Percentiles rank a stretch among this genome's conserved stretches.
These are phyloP conservation scores for Mycena capillaripes DNA, from an alignment of 768 basidiomycete genomes.

Conservation along the genomic window DNA sequence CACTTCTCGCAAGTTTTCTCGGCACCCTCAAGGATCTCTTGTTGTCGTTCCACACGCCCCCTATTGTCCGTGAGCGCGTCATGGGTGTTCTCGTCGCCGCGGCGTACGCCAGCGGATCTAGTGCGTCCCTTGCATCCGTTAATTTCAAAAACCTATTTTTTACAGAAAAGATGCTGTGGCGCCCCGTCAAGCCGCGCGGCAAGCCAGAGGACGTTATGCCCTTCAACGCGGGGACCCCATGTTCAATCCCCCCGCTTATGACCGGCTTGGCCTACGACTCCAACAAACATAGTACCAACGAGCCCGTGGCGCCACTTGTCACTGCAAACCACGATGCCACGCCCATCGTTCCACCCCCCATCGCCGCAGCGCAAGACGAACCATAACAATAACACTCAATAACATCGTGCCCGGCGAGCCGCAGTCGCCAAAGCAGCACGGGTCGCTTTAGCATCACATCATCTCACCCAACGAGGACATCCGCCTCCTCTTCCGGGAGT, in stretches of 20 bases:
- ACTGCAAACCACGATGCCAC: slow-evolving; percentile 53
- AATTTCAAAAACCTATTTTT: background rate
- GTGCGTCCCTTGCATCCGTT: slow-evolving; percentile 46
- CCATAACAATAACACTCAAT: no score
- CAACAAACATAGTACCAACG: background rate
- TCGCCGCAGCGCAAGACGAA: no score
- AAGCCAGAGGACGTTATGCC: slow-evolving; percentile 90
- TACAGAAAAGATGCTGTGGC: slow-evolving; percentile 73
- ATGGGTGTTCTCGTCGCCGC: slow-evolving; percentile 88
- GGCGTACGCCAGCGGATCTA: slow-evolving; percentile 72
- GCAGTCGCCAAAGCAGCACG: slow-evolving; percentile 25
- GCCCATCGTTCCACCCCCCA: slow-evolving; percentile 39
- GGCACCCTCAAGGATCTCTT: slow-evolving; percentile 85
- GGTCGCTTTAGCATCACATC: slow-evolving; percentile 43
- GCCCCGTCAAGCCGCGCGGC: slow-evolving; percentile 80
- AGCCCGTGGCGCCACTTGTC: slow-evolving; percentile 40
- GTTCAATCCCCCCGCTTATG: slow-evolving; percentile 68
- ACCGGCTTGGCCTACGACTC: slow-evolving; percentile 33
- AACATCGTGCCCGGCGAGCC: no score
- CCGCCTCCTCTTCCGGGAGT: slow-evolving; percentile 85
- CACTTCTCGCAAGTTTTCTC: slow-evolving; percentile 81
- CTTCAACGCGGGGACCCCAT: slow-evolving; percentile 85
- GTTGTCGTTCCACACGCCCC: slow-evolving; percentile 71
- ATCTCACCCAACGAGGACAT: slow-evolving; percentile 90
- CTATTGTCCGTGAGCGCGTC: slow-evolving; percentile 85